Conservation (phyloP, 2,329 filamentous ascomycete species). For the Trichoderma cornu-damae region DNA sequence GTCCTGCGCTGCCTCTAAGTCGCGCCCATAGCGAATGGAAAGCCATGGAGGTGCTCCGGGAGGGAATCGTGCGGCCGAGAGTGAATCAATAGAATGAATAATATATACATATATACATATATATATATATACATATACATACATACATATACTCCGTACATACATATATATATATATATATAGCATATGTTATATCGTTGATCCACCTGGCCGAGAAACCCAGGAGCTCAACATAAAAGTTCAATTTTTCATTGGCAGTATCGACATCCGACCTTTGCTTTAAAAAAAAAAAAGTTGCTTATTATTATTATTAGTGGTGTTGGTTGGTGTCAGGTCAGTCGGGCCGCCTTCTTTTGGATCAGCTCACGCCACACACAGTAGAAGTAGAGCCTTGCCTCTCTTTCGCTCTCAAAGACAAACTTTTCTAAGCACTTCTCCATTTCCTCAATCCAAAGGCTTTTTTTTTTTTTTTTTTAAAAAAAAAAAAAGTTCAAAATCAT, state of each 20-base stretch:
- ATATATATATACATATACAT: too few relatives aligned
- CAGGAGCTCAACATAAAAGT: neutral
- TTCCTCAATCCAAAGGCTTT: too few relatives aligned
- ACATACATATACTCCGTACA: too few relatives aligned
- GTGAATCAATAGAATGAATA: too few relatives aligned
- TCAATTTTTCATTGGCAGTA: neutral
- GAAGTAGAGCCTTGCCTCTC: neutral
- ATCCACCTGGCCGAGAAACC: neutral
- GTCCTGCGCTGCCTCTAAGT: slow-evolving; percentile 21
- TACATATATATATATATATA: too few relatives aligned
- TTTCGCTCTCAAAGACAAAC: too few relatives aligned
- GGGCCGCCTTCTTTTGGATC: slow-evolving; percentile 1
- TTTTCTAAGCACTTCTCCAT: too few relatives aligned
- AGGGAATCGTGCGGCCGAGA: too few relatives aligned
- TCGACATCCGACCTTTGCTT: neutral
- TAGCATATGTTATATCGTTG: too few relatives aligned
- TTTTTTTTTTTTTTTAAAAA: too few relatives aligned
- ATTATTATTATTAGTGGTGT: neutral
- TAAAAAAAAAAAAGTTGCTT: slow-evolving; percentile 7
- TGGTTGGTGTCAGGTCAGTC: neutral
- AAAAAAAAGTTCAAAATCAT: neutral
- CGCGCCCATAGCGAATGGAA: slow-evolving; percentile 35
- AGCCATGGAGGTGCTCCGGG: slow-evolving; percentile 30
- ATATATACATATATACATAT: too few relatives aligned
- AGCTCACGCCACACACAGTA: slow-evolving; percentile 13